These are phyloP conservation scores for Leucogyrophana mollusca DNA, from an alignment of 768 basidiomycete species.

Conservation along the genomic window DNA sequence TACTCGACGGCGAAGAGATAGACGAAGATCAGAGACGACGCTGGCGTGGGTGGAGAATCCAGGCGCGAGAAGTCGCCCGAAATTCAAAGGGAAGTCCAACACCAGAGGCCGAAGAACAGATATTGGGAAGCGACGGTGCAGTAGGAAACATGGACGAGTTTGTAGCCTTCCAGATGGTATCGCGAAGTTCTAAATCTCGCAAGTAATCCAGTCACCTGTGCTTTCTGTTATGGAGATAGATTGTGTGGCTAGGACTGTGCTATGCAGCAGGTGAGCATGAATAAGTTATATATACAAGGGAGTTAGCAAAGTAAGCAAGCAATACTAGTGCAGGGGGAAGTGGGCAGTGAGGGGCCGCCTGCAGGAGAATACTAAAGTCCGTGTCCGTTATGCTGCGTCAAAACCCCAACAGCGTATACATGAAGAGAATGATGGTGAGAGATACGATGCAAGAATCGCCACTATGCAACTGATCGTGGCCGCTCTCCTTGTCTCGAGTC, in stretches of 20 bases:
- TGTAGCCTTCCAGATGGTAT: slow-evolving; percentile 28
- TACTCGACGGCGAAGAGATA: slow-evolving; percentile 23
- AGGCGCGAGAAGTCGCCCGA: slow-evolving; percentile 16
- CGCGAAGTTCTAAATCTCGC: slow-evolving; percentile 26
- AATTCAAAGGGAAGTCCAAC: slow-evolving; percentile 11
- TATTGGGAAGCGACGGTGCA: slow-evolving; percentile 22
- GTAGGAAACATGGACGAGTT: slow-evolving; percentile 25
- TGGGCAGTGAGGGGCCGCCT: slow-evolving; percentile 9
- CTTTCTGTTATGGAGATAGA: slow-evolving; percentile 1
- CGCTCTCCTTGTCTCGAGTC: slow-evolving; percentile 31
- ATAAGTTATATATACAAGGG: slow-evolving; percentile 11
- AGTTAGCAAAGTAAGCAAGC: neutral
- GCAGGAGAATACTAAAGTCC: slow-evolving; percentile 12
- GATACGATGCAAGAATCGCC: slow-evolving; percentile 3
- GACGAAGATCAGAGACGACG: slow-evolving; percentile 13
- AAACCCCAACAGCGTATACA: slow-evolving; percentile 5
- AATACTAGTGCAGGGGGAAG: slow-evolving; percentile 2
- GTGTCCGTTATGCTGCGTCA: slow-evolving; percentile 8
- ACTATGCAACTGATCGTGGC: slow-evolving; percentile 42
- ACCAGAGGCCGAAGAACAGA: slow-evolving; percentile 16
- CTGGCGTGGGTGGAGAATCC: slow-evolving; percentile 15
- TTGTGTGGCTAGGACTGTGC: slow-evolving; percentile 1
- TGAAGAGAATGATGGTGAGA: slow-evolving; percentile 17
- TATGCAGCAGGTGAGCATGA: neutral
- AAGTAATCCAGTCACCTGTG: slow-evolving; percentile 7